Conservation (phyloP, 352 stramenopile species). For the Phytophthora brassicae region DNA sequence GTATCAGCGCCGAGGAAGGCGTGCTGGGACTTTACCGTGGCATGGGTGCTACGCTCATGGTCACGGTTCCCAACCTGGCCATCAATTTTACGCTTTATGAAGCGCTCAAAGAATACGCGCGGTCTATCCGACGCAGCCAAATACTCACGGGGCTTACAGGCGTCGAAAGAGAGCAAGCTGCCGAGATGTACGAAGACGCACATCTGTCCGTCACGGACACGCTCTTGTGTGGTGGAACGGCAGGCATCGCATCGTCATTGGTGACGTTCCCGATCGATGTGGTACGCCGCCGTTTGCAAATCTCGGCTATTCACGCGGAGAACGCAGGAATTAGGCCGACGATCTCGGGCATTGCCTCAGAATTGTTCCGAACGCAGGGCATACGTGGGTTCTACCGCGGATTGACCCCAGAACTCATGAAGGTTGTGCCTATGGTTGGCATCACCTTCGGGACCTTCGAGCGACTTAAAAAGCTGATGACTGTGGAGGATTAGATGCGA, state of each 20-base stretch:
- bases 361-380: conserved; percentile 72
- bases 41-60: conserved; percentile 91
- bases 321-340: conserved; percentile 71
- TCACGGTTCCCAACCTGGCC: conserved; percentile 95
- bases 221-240: conserved; percentile 88
- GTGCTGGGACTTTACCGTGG: conserved; percentile 93
- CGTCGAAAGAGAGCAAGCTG: conserved; percentile 27
- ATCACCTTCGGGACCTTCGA: conserved; percentile 97
- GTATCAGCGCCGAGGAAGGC: conserved; percentile 90
- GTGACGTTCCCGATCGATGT: conserved; percentile 97
- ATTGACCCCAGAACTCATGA: conserved; percentile 94
- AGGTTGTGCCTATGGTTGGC: conserved; percentile 96
- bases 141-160: conserved; percentile 30
- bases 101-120: conserved; percentile 89
- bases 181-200: conserved; percentile 20
- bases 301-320: conserved; percentile 86
- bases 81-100: conserved; percentile 97
- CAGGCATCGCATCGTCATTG: conserved; percentile 90
- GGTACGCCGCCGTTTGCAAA: conserved; percentile 93
- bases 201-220: conserved; percentile 81
- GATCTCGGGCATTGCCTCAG: conserved; percentile 67
- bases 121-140: conserved; percentile 71
- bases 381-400: conserved; percentile 86
- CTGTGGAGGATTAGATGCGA: conserved; percentile 61
- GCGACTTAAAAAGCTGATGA: conserved; percentile 90